phyloP scores from a whole-genome alignment of 306 rosid genomes.

The Cucurbita ficifolia region DNA sequence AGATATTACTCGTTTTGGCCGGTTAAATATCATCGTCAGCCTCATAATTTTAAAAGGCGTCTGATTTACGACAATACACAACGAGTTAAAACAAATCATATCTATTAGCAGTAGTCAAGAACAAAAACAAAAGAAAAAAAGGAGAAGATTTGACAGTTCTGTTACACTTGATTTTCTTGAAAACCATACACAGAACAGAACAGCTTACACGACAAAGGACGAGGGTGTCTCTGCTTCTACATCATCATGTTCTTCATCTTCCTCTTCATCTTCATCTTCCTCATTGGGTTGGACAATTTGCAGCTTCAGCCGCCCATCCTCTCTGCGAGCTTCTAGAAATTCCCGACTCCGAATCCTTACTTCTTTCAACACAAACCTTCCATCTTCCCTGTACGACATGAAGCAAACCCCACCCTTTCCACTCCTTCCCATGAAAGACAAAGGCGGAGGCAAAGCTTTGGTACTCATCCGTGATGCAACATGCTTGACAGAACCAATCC shows the following conservation, averaged over 20 bases:
- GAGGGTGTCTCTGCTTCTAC: not conserved
- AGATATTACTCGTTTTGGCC: no score
- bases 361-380: conserved; percentile 59
- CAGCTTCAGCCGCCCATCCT: conserved; percentile 61
- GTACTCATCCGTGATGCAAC: conserved; percentile 19
- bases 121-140: not conserved
- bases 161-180: not conserved
- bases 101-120: no score
- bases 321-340: conserved; percentile 58
- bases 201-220: not conserved
- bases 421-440: conserved; percentile 51
- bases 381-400: conserved; percentile 46
- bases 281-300: conserved; percentile 40
- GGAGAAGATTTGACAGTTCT: not conserved
- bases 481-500: not conserved
- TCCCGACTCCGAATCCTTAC: conserved; percentile 49
- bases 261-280: conserved; percentile 17
- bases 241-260: not conserved
- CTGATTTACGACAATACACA: no score
- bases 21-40: no score
- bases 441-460: conserved; percentile 64
- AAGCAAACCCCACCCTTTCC: conserved; percentile 63
- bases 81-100: no score
- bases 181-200: not conserved
- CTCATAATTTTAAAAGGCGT: no score